A percentile compares a stretch with the other conserved stretches of the same genome.
phyloP scores from a whole-genome alignment of 177 flowering plant genomes.

The Telopea speciosissima region DNA sequence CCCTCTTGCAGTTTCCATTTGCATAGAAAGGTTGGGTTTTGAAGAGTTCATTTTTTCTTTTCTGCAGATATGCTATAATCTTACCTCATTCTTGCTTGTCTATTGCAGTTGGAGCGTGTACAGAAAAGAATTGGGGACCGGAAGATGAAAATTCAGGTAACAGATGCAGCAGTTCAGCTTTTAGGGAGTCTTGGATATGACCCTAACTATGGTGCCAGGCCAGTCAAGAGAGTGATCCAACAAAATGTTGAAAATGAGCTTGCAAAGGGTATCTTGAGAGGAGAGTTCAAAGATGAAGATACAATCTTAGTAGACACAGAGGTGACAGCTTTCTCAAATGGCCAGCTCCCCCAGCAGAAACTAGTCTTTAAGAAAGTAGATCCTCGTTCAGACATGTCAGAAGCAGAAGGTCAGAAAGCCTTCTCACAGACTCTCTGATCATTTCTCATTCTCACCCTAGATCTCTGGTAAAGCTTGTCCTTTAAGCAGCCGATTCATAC shows the following conservation, averaged over 20 bases:
- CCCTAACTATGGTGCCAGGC: conserved; percentile 95
- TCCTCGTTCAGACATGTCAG: conserved; percentile 22
- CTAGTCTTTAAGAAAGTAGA: conserved; percentile 51
- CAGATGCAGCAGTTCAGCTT: conserved; percentile 68
- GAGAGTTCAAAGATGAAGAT: conserved; percentile 90
- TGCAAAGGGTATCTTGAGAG: conserved; percentile 91
- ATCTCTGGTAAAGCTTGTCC: too few species aligned
- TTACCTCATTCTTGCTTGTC: conserved; percentile 4
- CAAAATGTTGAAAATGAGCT: conserved; percentile 87
- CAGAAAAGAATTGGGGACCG: conserved; percentile 75
- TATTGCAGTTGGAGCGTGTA: conserved; percentile 72
- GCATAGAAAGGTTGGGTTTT: not conserved
- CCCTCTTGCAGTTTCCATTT: too few species aligned
- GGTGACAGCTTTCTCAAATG: conserved; percentile 68
- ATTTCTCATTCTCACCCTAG: not conserved
- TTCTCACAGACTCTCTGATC: conserved; percentile 27
- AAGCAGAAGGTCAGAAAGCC: conserved; percentile 35
- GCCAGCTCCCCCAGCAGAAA: conserved; percentile 88
- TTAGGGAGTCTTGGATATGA: conserved; percentile 90
- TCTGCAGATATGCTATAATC: not conserved
- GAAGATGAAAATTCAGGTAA: conserved; percentile 71
- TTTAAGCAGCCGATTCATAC: not conserved
- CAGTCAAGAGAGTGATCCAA: conserved; percentile 92
- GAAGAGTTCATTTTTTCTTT: not conserved
- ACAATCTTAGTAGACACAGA: conserved; percentile 71